Evolutionary conservation across 345 rosid species (phyloP), one percentile per base, ranked within the genome.

Genomic region (Camelina hispida): DNA sequence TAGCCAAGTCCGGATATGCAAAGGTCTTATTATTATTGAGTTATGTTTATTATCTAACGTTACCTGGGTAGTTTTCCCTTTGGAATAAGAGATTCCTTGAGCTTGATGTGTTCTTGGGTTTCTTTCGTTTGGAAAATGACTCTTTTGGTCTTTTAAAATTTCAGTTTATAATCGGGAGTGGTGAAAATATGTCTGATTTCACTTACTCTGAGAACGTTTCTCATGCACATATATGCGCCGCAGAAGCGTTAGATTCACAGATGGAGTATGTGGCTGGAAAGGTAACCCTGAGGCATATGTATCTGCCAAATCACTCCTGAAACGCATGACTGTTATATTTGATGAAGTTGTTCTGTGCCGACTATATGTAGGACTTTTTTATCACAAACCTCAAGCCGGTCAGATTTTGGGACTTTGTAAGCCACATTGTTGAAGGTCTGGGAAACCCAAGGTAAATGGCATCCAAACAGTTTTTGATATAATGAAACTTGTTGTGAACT

Each of bases 101-200:
- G 43, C 57, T 59, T 71, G 22, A 42, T 43, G 22, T 10, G 5
- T 30, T 13, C 15, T 44, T 17, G 18, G 42, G 3, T 69, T 62
- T 44, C 9, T 18, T 2, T 46, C 35, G 9, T 3, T 6, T 14
- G 53, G 10, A 23, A 48, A 66, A 7, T 78, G 66, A 64, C 67
- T 22, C 50, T 63, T 52, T 64, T 34, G 4, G 1, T 42, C 37
- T 66, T 72, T 47, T 9, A 0, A 53, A 44, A n/a, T 86, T 84
- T 82, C 98, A 94, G 98, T 87, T 90, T 82, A 88, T 86, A 81
- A 47, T 86, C 73, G 97, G 96, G 78, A 84, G 75, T 55, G 95
- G 93, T 82, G 97, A 84, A 80, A 94, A 88, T 81, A 72, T 85
- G 88, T 87, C 91, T 0, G 97, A 94, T 85, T 94, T 94, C 75